Base-by-base conservation (phyloP, 2,329 filamentous ascomycete species). In the Neofusicoccum sp. region DNA sequence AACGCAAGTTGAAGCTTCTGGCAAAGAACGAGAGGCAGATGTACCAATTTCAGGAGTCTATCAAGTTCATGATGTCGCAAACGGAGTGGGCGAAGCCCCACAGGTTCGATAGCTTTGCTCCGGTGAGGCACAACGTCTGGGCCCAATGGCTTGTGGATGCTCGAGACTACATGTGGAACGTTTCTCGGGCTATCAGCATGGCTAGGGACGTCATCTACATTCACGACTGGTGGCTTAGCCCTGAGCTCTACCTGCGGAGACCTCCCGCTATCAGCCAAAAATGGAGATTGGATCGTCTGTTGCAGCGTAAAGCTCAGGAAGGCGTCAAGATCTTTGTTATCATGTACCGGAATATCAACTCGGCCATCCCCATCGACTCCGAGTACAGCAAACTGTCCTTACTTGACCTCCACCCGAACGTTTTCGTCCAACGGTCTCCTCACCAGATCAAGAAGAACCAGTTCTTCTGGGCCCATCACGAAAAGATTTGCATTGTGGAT, bases 361-460 rank as follows among this genome's bases (percentile, higher is more conserved):
- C 93, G 43, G 95, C 96, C 43, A 89, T 98, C 65, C 96, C 95
- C 3, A 99, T 99, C 70, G 95, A 99, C 74, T 98, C 93, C 1
- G 93, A 97, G 74, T 96, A 98, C 75, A 97, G 95, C 60, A 99
- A 99, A 70, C 96, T 93, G 76, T 96, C 93, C 1, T 83, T 99
- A 62, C 85, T 99, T 49, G 96, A 98, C 71, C 82, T 99, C 6
- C 93, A 98, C 68, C 92, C 92, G 20, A 99, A 99, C 73, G 88
- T 99, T 64, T 96, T 96, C 68, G 92, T 99, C 12, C 92, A 98
- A 72, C 84, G 95, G 69, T 98, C 95, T 3, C 95, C 95, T 0
- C 97, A 99, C 68, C 95, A 99, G 75, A 93, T 98, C 76, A 90
- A 96, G 70, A 96, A 99, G 77, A 98, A 98, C 69, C 96, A 96